Base-by-base conservation (phyloP, 129 eudicot species). In the carrot (Daucus carota) region DNA sequence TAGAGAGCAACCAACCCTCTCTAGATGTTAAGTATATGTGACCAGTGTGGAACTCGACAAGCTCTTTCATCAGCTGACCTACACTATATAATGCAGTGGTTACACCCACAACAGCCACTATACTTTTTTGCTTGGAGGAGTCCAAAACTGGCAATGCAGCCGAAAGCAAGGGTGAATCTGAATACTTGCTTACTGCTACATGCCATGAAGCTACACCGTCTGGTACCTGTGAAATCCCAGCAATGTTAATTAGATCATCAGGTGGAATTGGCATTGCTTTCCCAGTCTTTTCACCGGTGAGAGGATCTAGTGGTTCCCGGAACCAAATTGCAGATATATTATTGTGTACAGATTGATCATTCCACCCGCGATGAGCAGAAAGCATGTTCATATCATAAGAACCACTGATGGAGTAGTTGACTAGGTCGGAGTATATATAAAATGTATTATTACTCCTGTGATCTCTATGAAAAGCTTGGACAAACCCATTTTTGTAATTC, bases 121-220 rank as follows among this genome's bases (percentile, higher is more conserved):
- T 94, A 78, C 87, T 87, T 57, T 57, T 57, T 60, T 81, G 84
- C 54, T 80, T 77, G 59, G 90, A 75, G 22, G 88, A 70, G 26
- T 91, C 93, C 90, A 89, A 82, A 4, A 94, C 98, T 0, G 98
- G 98, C 83, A 91, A 79, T 29, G 98, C 98, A 59, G 97, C 98
- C 5, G 98, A 91, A 78, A 94, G 90, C 82, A 94, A 77, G 7
- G 97, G 97, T 8, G 98, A 94, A 50, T 81, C 83, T 4, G 93
- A 81, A 40, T 81, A 87, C 75, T 91, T 94, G 84, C 98, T 94
- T 43, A 94, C 97, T 12, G 98, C 86, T 5, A 94, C 88, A 59
- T 94, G 98, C 98, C 98, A 94, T 26, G 97, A 81, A 20, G 98
- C 96, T 33, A 92, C 90, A 48, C 98, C 97, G 70, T 94, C 97